These are phyloP conservation scores for Thielaviopsis punctulata DNA, from an alignment of 2,329 filamentous ascomycete genomes.

Conservation along the genomic window DNA sequence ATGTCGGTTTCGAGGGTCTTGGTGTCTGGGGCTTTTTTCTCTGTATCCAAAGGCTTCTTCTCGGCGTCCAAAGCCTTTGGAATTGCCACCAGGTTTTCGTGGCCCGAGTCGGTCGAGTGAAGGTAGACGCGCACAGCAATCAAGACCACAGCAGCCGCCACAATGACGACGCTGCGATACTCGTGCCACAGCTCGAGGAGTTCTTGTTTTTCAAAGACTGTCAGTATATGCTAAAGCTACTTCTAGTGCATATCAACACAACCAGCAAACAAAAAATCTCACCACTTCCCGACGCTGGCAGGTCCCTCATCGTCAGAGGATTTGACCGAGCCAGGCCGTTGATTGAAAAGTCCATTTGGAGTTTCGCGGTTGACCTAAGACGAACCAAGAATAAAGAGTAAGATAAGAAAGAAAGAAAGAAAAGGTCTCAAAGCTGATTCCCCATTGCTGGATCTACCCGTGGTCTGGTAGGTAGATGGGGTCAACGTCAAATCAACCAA, in stretches of 20 bases:
- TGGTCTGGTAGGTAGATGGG: not conserved
- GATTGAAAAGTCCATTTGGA: conserved; percentile 6
- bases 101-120: conserved; percentile 19
- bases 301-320: not conserved
- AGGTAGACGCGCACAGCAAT: conserved; percentile 26
- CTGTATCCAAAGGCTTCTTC: conserved; percentile 7
- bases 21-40: not conserved
- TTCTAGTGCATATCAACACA: not conserved
- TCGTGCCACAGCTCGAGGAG: conserved; percentile 29
- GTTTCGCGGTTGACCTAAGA: not conserved
- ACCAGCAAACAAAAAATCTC: not conserved
- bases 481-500: not conserved
- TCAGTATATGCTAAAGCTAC: not conserved
- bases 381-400: not conserved
- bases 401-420: not conserved
- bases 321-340: conserved; percentile 6
- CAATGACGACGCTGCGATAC: conserved; percentile 27
- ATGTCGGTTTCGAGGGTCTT: conserved; percentile 7
- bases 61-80: conserved; percentile 20
- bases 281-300: not conserved
- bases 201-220: conserved; percentile 17
- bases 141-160: conserved; percentile 23
- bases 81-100: conserved; percentile 21
- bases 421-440: not conserved
- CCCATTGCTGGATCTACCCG: not conserved